These are phyloP conservation scores for Botrytis paeoniae DNA, from an alignment of 2,329 filamentous ascomycete species.

Conservation along the genomic window DNA sequence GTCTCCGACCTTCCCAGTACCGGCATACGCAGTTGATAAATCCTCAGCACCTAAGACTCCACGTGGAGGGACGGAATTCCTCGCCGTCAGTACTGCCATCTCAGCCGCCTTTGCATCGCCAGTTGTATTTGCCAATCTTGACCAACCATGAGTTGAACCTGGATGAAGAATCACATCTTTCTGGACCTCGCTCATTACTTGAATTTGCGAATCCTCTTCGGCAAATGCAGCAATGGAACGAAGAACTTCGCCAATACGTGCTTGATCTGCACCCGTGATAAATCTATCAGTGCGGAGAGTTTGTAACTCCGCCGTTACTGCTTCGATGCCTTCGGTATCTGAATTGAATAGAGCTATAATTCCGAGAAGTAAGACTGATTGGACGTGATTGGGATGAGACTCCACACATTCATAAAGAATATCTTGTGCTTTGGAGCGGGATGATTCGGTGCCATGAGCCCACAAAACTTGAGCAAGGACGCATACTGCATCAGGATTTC, in stretches of 20 bases:
- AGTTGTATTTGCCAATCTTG: slow-evolving; percentile 61
- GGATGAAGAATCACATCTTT: slow-evolving; percentile 79
- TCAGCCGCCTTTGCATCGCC: slow-evolving; percentile 56
- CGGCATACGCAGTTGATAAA: slow-evolving; percentile 69
- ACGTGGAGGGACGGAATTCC: slow-evolving; percentile 68
- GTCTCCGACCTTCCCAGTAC: slow-evolving; percentile 68
- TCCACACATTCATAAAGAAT: slow-evolving; percentile 80
- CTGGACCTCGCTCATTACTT: slow-evolving; percentile 63
- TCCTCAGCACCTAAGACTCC: slow-evolving; percentile 67
- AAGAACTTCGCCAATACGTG: slow-evolving; percentile 70
- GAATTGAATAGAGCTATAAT: slow-evolving; percentile 79
- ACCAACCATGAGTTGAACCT: slow-evolving; percentile 77
- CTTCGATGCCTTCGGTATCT: slow-evolving; percentile 75
- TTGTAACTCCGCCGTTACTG: slow-evolving; percentile 75
- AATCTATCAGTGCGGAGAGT: slow-evolving; percentile 65
- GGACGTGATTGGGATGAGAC: slow-evolving; percentile 69
- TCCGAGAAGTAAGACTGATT: slow-evolving; percentile 76
- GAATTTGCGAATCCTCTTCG: slow-evolving; percentile 47
- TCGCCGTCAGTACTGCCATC: slow-evolving; percentile 79
- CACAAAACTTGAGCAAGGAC: slow-evolving; percentile 88
- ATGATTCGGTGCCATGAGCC: slow-evolving; percentile 76
- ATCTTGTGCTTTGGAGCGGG: slow-evolving; percentile 72
- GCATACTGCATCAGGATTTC: slow-evolving; percentile 80
- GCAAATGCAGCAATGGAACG: slow-evolving; percentile 66
- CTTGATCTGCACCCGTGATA: slow-evolving; percentile 61